These are phyloP conservation scores for Nelumbo lutea DNA, from an alignment of 164 flowering plant species.

Conservation along the genomic window DNA sequence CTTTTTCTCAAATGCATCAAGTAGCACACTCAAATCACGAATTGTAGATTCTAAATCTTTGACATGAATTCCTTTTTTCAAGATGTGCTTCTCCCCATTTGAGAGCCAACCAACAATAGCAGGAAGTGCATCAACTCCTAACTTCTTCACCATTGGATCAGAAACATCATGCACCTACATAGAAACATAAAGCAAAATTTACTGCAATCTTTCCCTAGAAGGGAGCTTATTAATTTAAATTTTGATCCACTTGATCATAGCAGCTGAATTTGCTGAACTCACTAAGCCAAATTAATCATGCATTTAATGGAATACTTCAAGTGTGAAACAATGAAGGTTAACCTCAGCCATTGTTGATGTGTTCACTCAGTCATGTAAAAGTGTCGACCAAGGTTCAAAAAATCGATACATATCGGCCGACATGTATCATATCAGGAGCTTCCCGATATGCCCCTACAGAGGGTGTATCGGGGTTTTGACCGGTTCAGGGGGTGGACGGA, in stretches of 20 bases:
- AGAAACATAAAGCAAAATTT: slow-evolving; percentile 4
- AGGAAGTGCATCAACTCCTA: slow-evolving; percentile 76
- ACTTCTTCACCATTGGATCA: slow-evolving; percentile 45
- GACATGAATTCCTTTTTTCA: slow-evolving; percentile 68
- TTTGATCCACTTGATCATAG: not conserved
- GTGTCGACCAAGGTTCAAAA: no score
- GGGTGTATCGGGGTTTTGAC: no score
- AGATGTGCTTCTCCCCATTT: slow-evolving; percentile 68
- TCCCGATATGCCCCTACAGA: no score
- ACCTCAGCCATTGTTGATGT: no score
- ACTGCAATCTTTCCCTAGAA: not conserved
- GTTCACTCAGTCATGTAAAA: no score
- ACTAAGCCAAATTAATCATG: no score
- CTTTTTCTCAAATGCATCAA: slow-evolving; percentile 65
- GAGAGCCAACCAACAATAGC: slow-evolving; percentile 85
- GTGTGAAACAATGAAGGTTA: no score
- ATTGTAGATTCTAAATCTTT: slow-evolving; percentile 76
- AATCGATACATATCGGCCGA: no score
- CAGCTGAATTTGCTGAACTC: not conserved
- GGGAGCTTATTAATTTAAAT: no score
- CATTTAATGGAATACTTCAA: no score
- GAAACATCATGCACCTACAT: slow-evolving; percentile 62
- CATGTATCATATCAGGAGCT: no score
- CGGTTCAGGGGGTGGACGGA: no score
- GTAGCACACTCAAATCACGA: slow-evolving; percentile 49